Conservation (phyloP, 169 alveolate genomes). For the Toxoplasma gondii region DNA sequence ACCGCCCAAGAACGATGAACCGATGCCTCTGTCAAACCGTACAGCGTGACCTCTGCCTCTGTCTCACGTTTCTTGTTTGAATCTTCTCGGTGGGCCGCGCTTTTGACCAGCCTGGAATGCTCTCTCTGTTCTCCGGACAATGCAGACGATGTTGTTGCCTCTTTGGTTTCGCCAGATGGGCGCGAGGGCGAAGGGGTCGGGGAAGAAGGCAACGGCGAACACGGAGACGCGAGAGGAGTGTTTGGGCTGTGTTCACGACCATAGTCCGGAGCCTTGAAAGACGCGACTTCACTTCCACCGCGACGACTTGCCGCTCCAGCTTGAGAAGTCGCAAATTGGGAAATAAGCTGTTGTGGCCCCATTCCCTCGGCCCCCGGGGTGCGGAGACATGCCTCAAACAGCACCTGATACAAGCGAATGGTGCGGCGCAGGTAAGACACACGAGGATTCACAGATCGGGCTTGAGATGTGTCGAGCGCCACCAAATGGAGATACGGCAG, state of each 20-base stretch:
- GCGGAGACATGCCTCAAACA: slow-evolving; percentile 18
- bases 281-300: too few species aligned
- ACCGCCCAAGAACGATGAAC: slow-evolving; percentile 10
- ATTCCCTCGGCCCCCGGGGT: not conserved
- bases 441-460: not conserved
- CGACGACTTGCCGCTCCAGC: too few species aligned
- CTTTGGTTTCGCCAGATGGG: too few species aligned
- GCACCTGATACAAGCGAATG: not conserved
- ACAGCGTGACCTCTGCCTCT: not conserved
- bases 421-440: not conserved
- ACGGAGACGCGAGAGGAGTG: too few species aligned
- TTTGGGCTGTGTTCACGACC: too few species aligned
- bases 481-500: slow-evolving; percentile 5
- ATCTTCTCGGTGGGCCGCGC: too few species aligned
- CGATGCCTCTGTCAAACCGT: not conserved
- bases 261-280: too few species aligned
- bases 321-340: not conserved
- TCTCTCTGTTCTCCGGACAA: too few species aligned
- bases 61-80: not conserved
- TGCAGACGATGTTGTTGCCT: too few species aligned
- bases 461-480: not conserved
- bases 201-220: too few species aligned
- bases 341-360: not conserved
- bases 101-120: too few species aligned
- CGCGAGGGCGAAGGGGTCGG: too few species aligned